Evolutionary conservation across 73 alveolate genomes (phyloP).

Genomic region (Stentor roeselii): DNA sequence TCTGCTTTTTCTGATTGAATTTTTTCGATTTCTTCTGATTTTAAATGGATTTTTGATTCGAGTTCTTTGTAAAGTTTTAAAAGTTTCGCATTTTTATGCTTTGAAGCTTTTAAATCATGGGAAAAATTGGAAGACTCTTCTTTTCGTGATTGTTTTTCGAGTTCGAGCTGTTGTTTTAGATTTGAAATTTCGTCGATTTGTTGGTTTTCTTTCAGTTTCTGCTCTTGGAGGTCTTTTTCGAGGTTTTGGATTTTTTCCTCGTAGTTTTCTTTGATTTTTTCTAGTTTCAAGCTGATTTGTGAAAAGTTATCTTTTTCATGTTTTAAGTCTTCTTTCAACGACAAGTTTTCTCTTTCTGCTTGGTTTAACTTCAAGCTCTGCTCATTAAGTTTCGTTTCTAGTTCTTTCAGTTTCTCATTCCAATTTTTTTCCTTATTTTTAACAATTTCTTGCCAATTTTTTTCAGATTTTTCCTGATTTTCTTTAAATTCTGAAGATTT

Average conservation of each 20-base stretch:
- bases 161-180: conserved; percentile 25
- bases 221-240: background rate
- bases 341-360: background rate
- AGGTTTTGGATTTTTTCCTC: background rate
- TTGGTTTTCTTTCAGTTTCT: background rate
- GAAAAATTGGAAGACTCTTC: background rate
- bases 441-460: background rate
- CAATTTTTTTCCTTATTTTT: background rate
- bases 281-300: background rate
- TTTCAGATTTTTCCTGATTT: background rate
- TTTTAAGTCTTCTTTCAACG: background rate
- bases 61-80: background rate
- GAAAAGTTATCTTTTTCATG: background rate
- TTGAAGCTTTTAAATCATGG: background rate
- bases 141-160: background rate
- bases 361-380: background rate
- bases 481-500: background rate
- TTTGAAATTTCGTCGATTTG: background rate
- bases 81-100: background rate
- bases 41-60: background rate
- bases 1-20: background rate
- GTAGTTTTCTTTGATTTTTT: conserved; percentile 1
- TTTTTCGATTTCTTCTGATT: conserved; percentile 36
- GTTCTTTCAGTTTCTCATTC: background rate
- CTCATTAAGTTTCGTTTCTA: background rate